These are phyloP conservation scores for Trichophyton mentagrophytes DNA, from an alignment of 2,329 filamentous ascomycete species.

Conservation along the genomic window DNA sequence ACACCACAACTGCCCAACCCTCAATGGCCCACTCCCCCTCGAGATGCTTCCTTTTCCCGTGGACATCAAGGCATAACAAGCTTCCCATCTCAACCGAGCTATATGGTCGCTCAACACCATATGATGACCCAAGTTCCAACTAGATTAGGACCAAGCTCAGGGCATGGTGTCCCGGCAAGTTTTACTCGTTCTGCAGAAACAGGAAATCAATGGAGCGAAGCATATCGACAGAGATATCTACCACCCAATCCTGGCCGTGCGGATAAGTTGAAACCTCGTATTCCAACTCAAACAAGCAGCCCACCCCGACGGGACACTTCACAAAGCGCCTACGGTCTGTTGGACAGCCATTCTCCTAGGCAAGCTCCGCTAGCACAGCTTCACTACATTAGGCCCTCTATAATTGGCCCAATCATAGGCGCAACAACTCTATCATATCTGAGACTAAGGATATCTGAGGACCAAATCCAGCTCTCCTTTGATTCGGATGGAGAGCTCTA, in stretches of 20 bases:
- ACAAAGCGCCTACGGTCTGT: background rate
- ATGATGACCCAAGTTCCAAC: background rate
- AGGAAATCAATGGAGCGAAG: background rate
- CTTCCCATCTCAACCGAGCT: background rate
- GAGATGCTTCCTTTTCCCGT: background rate
- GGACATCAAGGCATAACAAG: background rate
- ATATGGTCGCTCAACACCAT: background rate
- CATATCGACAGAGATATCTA: background rate
- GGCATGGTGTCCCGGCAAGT: too few relatives aligned
- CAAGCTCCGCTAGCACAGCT: background rate
- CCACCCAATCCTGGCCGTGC: too few relatives aligned
- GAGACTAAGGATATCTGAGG: conserved; percentile 10
- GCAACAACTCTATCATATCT: conserved; percentile 11
- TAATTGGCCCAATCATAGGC: background rate
- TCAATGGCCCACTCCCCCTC: background rate
- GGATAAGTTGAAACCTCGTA: too few relatives aligned
- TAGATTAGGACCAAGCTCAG: background rate
- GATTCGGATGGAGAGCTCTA: conserved; percentile 15
- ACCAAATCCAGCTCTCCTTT: conserved; percentile 11
- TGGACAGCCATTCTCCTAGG: background rate
- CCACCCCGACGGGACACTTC: background rate
- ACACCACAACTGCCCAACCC: background rate
- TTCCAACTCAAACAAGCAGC: background rate
- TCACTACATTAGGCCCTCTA: background rate
- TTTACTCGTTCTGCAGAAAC: background rate